Conservation (phyloP, 179 eudicot species). For the Heliamphora pulchella region DNA sequence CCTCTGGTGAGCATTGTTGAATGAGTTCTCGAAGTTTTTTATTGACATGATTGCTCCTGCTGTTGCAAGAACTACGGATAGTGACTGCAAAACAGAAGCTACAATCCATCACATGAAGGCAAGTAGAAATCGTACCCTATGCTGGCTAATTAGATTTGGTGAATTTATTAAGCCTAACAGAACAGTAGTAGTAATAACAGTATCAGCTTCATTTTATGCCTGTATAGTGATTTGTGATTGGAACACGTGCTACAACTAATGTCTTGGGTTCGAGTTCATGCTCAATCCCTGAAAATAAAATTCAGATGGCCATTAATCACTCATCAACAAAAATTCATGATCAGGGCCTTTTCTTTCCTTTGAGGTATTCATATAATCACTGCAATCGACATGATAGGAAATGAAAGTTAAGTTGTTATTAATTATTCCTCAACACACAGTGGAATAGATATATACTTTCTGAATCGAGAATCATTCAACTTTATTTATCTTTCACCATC, state of each 20-base stretch:
- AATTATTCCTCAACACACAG: not conserved
- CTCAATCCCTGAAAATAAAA: not conserved
- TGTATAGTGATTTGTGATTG: not conserved
- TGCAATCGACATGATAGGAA: not conserved
- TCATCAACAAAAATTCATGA: not conserved
- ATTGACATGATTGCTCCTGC: slow-evolving; percentile 66
- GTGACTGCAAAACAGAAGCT: slow-evolving; percentile 28
- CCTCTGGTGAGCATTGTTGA: slow-evolving; percentile 63
- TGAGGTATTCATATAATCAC: slow-evolving; percentile 5
- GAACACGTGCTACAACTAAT: not conserved
- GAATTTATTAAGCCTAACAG: too few species aligned
- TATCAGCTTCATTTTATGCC: too few species aligned
- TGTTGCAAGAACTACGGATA: slow-evolving; percentile 45
- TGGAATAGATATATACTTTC: slow-evolving; percentile 5
- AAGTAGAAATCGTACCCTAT: not conserved
- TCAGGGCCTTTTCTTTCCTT: slow-evolving; percentile 7
- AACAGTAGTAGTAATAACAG: too few species aligned
- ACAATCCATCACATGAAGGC: not conserved
- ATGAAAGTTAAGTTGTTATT: not conserved
- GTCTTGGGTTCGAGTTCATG: not conserved
- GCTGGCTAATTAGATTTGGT: not conserved
- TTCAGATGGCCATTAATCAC: not conserved
- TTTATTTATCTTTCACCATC: too few species aligned
- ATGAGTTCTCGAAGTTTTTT: slow-evolving; percentile 57
- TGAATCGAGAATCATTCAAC: too few species aligned